Conservation (phyloP, 2,329 filamentous ascomycete species). For the Aureobasidium musti region DNA sequence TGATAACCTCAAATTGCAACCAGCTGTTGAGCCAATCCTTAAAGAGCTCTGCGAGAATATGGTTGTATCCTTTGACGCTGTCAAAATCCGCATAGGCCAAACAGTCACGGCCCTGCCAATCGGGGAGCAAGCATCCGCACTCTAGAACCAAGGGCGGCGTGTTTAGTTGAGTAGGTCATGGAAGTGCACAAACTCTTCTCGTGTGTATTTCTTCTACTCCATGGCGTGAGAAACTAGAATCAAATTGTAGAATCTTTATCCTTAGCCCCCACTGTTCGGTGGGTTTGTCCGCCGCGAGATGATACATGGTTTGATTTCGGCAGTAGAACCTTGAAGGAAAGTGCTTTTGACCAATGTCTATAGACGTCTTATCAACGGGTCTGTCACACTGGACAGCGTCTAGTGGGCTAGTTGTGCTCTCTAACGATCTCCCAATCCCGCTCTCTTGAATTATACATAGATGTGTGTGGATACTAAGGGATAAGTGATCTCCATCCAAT, state of each 20-base stretch:
- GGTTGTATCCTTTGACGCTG: slow-evolving; percentile 42
- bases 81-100: slow-evolving; percentile 54
- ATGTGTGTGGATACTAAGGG: too few species aligned
- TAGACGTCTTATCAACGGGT: neutral
- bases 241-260: neutral
- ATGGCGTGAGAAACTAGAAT: neutral
- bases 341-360: neutral
- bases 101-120: slow-evolving; percentile 39
- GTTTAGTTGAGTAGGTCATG: neutral
- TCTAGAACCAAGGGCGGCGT: neutral
- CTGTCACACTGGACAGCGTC: neutral
- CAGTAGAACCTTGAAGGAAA: neutral
- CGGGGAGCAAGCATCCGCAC: slow-evolving; percentile 7
- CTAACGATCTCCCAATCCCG: too few species aligned
- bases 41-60: slow-evolving; percentile 31
- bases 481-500: neutral
- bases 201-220: too few species aligned
- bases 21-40: slow-evolving; percentile 30
- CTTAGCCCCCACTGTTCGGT: neutral
- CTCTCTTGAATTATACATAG: too few species aligned
- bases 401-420: too few species aligned
- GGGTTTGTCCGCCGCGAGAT: neutral
- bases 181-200: neutral
- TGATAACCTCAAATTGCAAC: slow-evolving; percentile 29
- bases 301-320: neutral